Percentiles rank a stretch among this genome's conserved stretches.
Conservation (phyloP, 73 alveolate species). For the Paramecium octaurelia region DNA sequence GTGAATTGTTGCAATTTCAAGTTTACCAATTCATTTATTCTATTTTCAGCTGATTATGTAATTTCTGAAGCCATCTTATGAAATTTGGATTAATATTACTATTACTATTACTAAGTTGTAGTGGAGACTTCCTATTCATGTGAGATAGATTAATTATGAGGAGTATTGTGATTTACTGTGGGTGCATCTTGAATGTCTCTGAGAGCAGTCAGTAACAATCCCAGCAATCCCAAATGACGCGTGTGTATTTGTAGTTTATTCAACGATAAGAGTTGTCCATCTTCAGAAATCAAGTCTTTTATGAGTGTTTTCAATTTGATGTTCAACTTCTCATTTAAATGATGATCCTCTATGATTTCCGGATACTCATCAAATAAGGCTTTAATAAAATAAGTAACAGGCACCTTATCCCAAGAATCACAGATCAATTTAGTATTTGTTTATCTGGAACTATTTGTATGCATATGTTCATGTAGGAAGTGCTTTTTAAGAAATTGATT, state of each 20-base stretch:
- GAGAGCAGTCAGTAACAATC: slow-evolving; percentile 15
- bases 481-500: not conserved
- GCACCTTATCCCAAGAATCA: slow-evolving; percentile 36
- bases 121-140: not conserved
- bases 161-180: not conserved
- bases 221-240: not conserved
- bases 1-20: not conserved
- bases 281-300: slow-evolving; percentile 30
- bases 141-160: not conserved
- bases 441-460: not conserved
- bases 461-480: slow-evolving; percentile 10
- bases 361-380: slow-evolving; percentile 27
- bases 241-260: slow-evolving; percentile 32
- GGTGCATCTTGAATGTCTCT: slow-evolving; percentile 32
- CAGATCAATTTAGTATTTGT: slow-evolving; percentile 31
- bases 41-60: not conserved
- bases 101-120: no score
- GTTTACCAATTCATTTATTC: not conserved
- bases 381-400: slow-evolving; percentile 14
- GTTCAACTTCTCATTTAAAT: not conserved
- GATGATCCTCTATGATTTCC: slow-evolving; percentile 46
- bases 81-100: not conserved
- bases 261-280: not conserved
- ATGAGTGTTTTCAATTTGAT: not conserved
- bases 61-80: not conserved